Base-by-base conservation (phyloP, 164 flowering plant species). In the Vitis vinifera region DNA sequence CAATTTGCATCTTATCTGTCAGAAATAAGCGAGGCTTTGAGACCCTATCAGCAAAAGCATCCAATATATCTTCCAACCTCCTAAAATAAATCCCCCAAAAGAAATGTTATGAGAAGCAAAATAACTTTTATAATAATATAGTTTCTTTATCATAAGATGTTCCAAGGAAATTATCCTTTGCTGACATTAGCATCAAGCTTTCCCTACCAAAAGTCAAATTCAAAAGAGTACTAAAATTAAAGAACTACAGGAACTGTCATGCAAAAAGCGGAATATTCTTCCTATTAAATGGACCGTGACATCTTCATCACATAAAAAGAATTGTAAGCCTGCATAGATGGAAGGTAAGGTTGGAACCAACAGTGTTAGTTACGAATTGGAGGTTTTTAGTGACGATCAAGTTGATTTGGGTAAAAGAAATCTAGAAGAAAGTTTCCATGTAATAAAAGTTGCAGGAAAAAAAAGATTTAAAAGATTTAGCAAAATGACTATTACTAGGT, bases 1-100 rank as follows among this genome's bases (percentile, higher is more conserved):
- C 92, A 75, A 95, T 93, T 76, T 82, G 93, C 99, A 95, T 89
- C 82, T 95, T 95, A 75, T 95, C 99, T 1, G 93, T 89, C 66
- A 91, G 68, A 81, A 73, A 89, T 48, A 95, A 87, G 70, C 93
- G 94, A 51, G 99, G 99, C 70, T 91, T 93, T 60, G 91, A 81
- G 66, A 93, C 81, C 81, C 90, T 82, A 63, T 88, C 96, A 57
- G 99, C 99, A 83, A 89, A 91, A 67, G 87, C 80, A 79, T 95
- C 94, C 88, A 95, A 78, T 7, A 83, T 80, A 79, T 87, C 92
- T 85, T 93, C 99, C 83, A 95, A 64, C 84, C 79, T 88, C 93
- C 98, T 95, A 73, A 11, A 71, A 9, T 69, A 71, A 72, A n/a
- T 23, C 16, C 63, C 68, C 17, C 10, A 66, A 37, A 74, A 68